Conservation (phyloP, 305 asterid species). For the Coffea humblotiana region DNA sequence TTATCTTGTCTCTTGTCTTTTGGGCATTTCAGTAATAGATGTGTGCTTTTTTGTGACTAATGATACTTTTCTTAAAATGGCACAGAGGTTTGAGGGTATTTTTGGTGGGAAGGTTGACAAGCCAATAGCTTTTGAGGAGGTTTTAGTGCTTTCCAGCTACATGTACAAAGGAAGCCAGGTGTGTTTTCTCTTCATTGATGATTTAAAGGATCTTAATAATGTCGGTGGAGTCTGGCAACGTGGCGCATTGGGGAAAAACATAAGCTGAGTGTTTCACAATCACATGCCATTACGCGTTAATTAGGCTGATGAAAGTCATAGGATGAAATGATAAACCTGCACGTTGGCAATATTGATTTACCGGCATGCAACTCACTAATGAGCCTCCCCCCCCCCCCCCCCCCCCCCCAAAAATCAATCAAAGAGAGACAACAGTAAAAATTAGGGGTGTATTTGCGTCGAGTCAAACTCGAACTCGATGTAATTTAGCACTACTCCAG, state of each 20-base stretch:
- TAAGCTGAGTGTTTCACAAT: not conserved
- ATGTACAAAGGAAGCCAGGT: constrained; percentile 92
- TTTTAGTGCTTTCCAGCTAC: constrained; percentile 78
- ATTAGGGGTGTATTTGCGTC: no score
- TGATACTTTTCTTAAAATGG: constrained; percentile 18
- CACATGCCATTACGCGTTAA: not conserved
- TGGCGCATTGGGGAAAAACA: not conserved
- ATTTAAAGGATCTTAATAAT: not conserved
- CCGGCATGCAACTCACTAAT: not conserved
- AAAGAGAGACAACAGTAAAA: no score
- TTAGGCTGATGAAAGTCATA: no score
- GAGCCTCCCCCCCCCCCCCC: no score
- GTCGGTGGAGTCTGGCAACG: not conserved
- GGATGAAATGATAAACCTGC: no score
- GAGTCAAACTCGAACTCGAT: no score
- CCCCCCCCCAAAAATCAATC: no score
- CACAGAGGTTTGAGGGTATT: constrained; percentile 88
- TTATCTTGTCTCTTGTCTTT: constrained; percentile 11
- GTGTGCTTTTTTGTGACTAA: not conserved
- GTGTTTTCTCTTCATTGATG: constrained; percentile 18
- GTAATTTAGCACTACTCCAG: no score
- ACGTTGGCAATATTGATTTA: not conserved
- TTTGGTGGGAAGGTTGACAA: constrained; percentile 89
- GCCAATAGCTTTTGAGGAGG: constrained; percentile 74
- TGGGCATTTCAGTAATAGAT: constrained; percentile 13